A percentile compares a stretch with the other conserved stretches of the same genome.
Conservation (phyloP, 2,329 filamentous ascomycete genomes). For the Tolypocladium cylindrosporum region DNA sequence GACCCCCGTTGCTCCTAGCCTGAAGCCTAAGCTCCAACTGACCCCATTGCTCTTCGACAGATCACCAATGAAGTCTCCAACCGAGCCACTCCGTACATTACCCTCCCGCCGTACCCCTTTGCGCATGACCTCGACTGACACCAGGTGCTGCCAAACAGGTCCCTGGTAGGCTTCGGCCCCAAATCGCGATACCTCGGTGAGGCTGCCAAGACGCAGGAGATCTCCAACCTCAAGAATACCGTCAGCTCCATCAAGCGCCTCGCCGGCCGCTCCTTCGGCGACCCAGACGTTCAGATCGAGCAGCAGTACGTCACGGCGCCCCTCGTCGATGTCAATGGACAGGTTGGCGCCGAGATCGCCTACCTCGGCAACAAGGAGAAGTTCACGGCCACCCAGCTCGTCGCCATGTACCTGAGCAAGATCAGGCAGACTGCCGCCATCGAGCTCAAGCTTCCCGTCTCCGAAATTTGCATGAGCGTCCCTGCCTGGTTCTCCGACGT, state of each 20-base stretch:
- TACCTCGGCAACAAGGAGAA: conserved; percentile 92
- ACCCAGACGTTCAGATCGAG: conserved; percentile 90
- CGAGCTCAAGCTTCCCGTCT: conserved; percentile 85
- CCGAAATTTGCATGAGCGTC: conserved; percentile 87
- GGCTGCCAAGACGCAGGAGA: conserved; percentile 95
- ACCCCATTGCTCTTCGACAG: conserved; percentile 31
- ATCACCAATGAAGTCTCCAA: conserved; percentile 99
- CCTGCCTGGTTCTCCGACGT: conserved; percentile 95
- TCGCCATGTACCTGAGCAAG: conserved; percentile 93
- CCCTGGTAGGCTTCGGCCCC: conserved; percentile 88
- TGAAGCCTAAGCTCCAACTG: neutral
- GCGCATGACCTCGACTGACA: neutral
- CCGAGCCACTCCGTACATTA: conserved; percentile 87
- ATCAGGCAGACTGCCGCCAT: conserved; percentile 78
- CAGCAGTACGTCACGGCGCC: conserved; percentile 80
- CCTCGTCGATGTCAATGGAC: conserved; percentile 83
- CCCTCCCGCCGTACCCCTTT: neutral
- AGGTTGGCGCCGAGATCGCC: conserved; percentile 87
- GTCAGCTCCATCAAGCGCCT: conserved; percentile 88
- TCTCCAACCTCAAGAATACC: conserved; percentile 99
- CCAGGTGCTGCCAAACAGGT: conserved; percentile 36
- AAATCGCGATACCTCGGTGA: conserved; percentile 93
- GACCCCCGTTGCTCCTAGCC: neutral
- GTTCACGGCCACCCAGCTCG: conserved; percentile 89
- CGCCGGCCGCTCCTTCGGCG: conserved; percentile 73